Evolutionary conservation across 1,139 yeast genomes (phyloP).

Genomic region (Candida gigantensis): DNA sequence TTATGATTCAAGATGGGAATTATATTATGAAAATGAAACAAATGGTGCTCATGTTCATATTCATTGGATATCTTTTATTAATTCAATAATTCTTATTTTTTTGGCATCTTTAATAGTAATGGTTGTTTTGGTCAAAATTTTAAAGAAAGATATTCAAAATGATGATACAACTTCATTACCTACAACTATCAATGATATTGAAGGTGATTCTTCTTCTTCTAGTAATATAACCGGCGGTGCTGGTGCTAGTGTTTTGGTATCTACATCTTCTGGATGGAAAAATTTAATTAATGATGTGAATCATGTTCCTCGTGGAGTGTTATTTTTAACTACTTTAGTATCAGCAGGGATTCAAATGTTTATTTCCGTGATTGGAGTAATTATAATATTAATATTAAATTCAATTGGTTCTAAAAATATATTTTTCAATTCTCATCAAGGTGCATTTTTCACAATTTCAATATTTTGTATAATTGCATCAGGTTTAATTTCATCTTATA

Average conservation of each 20-base stretch:
- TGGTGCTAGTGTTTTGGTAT: no score
- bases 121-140: conserved; percentile 57
- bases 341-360: conserved; percentile 75
- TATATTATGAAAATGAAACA: conserved; percentile 63
- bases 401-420: conserved; percentile 27
- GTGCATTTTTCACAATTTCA: conserved; percentile 64
- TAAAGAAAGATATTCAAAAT: conserved; percentile 37
- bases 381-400: conserved; percentile 57
- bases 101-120: conserved; percentile 64
- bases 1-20: conserved; percentile 74
- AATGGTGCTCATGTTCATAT: conserved; percentile 44
- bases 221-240: no score
- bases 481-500: conserved; percentile 72
- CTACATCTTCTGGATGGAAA: conserved; percentile 55
- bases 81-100: conserved; percentile 61
- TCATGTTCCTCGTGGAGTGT: conserved; percentile 48
- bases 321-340: conserved; percentile 55
- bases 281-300: conserved; percentile 55
- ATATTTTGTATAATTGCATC: conserved; percentile 63
- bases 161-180: conserved; percentile 18
- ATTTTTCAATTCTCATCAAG: conserved; percentile 57
- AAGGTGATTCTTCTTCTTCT: conserved; percentile 5
- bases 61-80: conserved; percentile 72
- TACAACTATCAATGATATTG: conserved; percentile 16
- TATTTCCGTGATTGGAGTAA: conserved; percentile 63